These are phyloP conservation scores for Colletotrichum viniferum DNA, from an alignment of 2,329 filamentous ascomycete genomes.

Conservation along the genomic window DNA sequence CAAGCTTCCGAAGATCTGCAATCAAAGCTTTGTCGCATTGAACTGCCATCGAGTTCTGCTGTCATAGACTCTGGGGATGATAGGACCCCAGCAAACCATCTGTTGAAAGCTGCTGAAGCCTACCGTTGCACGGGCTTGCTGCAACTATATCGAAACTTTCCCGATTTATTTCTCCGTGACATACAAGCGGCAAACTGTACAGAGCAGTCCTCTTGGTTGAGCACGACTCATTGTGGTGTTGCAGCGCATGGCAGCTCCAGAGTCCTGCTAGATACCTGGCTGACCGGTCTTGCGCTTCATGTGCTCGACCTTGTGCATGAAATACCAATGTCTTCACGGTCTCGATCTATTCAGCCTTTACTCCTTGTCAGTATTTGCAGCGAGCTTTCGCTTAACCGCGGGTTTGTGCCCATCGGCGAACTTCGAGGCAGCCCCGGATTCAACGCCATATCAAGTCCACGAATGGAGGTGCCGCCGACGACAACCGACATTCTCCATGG, in stretches of 20 bases:
- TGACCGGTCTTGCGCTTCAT: constrained; percentile 48
- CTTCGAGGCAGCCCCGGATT: neutral
- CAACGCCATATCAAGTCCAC: constrained; percentile 24
- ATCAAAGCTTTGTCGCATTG: neutral
- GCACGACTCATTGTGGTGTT: neutral
- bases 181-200: neutral
- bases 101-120: constrained; percentile 29
- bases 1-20: constrained; percentile 22
- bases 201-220: neutral
- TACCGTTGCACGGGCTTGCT: constrained; percentile 31
- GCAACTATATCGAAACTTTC: constrained; percentile 38
- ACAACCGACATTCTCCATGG: constrained; percentile 36
- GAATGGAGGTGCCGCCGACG: constrained; percentile 22
- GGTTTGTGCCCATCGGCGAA: neutral
- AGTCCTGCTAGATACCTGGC: constrained; percentile 35
- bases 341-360: constrained; percentile 48
- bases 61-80: constrained; percentile 27
- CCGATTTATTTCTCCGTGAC: constrained; percentile 39
- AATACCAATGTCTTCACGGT: constrained; percentile 47
- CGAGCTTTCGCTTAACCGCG: constrained; percentile 36
- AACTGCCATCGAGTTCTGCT: neutral
- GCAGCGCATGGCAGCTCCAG: neutral
- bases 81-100: constrained; percentile 27
- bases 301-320: constrained; percentile 44
- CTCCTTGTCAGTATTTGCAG: constrained; percentile 46